Base-by-base conservation (phyloP, 2,329 filamentous ascomycete genomes). In the Waltergamsia citrina region DNA sequence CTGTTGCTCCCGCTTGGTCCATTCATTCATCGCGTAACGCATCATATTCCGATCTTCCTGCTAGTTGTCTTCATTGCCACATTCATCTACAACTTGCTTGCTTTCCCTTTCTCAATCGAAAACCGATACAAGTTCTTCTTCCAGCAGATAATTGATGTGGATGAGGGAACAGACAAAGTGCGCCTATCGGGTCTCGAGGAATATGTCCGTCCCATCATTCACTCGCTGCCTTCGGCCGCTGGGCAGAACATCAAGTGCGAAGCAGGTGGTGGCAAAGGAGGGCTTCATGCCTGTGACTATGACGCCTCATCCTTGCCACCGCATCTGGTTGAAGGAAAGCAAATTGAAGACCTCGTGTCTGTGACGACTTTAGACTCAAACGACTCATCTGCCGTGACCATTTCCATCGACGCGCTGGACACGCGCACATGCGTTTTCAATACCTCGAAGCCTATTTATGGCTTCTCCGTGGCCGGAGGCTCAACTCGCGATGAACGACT, bases 71-170 rank as follows among this genome's bases (percentile, higher is more conserved):
- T 87, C 40, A 49, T 75, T 17, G 84, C 69, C 20, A 93, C 86
- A 2, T 60, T 93, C 19, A 71, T 88, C 36, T 96, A 94, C 63
- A 94, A 93, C 50, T 71, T 95, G 5, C 60, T 74, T 3, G 85
- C 84, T 2, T 95, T 94, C 55, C 92, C 92, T 0, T 96, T 96
- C 58, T 92, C 85, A 1, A 62, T 73, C 16, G 70, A 77, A 38
- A 83, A 79, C 51, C 74, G 85, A 24, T 76, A 94, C 55, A 96
- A 96, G 57, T 69, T 90, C 31, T 93, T 79, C 56, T 95, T 96
- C 54, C 65, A 84, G 32, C 88, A 98, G 53, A 73, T 74, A 8
- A 65, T 95, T 31, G 74, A 94, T 43, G 70, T 94, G 8, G 82
- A 85, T 43, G 74, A 69, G 4, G 78, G 79, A n/a, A 61, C 68